Evolutionary conservation across 1,139 yeast genomes (phyloP).

Genomic region (Geotrichum fermentans): DNA sequence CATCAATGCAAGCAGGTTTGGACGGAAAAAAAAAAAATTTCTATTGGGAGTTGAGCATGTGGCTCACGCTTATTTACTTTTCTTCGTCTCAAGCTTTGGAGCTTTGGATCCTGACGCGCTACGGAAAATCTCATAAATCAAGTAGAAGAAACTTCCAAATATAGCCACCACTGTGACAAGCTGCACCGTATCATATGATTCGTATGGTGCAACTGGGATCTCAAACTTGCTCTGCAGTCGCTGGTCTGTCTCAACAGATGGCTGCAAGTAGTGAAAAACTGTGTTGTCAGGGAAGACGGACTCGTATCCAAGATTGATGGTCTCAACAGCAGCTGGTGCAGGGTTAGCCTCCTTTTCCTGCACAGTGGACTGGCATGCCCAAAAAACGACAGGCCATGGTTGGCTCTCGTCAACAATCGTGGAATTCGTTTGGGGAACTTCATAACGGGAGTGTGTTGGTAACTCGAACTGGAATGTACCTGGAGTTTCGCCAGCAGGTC

Average conservation of each 20-base stretch:
- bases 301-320: conserved; percentile 42
- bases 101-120: conserved; percentile 2
- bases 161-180: conserved; percentile 35
- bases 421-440: conserved; percentile 36
- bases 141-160: conserved; percentile 35
- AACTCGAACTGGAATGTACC: conserved; percentile 36
- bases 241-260: conserved; percentile 23
- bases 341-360: conserved; percentile 19
- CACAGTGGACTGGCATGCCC: conserved; percentile 44
- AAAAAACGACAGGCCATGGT: conserved; percentile 43
- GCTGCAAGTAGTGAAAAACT: conserved; percentile 37
- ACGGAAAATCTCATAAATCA: conserved; percentile 30
- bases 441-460: conserved; percentile 49
- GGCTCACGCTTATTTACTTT: not conserved
- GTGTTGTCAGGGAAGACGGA: conserved; percentile 45
- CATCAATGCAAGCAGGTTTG: no score
- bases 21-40: no score
- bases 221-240: conserved; percentile 25
- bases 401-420: conserved; percentile 27
- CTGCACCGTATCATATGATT: conserved; percentile 33
- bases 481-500: conserved; percentile 17
- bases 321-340: conserved; percentile 38
- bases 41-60: no score
- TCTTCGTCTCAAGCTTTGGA: not conserved
- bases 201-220: conserved; percentile 40